Base-by-base conservation (phyloP, 108 stramenopile genomes). In the Skeletonema marinoi region DNA sequence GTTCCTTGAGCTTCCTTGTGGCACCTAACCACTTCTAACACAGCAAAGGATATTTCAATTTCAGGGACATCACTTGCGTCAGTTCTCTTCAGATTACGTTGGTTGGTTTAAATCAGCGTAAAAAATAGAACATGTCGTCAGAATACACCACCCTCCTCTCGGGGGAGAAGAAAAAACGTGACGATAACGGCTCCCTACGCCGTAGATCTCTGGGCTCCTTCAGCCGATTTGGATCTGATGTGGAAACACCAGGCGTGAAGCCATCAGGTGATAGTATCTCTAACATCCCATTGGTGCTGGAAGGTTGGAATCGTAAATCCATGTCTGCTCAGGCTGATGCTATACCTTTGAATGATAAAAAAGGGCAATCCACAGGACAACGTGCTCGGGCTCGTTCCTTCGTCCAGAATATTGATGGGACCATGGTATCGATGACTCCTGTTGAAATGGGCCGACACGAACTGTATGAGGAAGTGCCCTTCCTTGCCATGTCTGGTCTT, bases 361-460 rank as follows among this genome's bases (percentile, higher is more conserved):
- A 25, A 21, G 21, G 51, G 6, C 4, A 21, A 21, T 54, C 51
- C 19, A 25, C 51, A 54, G 51, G 51, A 21, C 51, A 54, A 1
- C 21, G 21, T 9, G 38, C 21, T 25, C 70, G 80, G 9, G 74
- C 74, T 9, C 46, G 60, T 51, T 82, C 81, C 60, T 82, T 70
- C 32, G 70, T 75, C 12, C 54, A 75, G 59, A 51, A 59, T 42
- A 60, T 64, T 14, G 81, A 82, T 42, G 81, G 81, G 14, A 39
- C 69, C 6, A 75, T 77, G 29, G 61, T 68, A 19, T 39, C 67
- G 16, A 65, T 58, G 59, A 78, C 92, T 16, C 95, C 92, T 32
- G 69, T 90, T 14, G 86, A 96, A 83, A 73, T 93, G 78, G 92
- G 91, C 46, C 87, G 89, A 10, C 93, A 90, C 51, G 93, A 96